A percentile compares a stretch with the other conserved stretches of the same genome.
These are phyloP conservation scores for Cyberlindnera euphorbiae DNA, from an alignment of 805 yeast genomes.

Conservation along the genomic window DNA sequence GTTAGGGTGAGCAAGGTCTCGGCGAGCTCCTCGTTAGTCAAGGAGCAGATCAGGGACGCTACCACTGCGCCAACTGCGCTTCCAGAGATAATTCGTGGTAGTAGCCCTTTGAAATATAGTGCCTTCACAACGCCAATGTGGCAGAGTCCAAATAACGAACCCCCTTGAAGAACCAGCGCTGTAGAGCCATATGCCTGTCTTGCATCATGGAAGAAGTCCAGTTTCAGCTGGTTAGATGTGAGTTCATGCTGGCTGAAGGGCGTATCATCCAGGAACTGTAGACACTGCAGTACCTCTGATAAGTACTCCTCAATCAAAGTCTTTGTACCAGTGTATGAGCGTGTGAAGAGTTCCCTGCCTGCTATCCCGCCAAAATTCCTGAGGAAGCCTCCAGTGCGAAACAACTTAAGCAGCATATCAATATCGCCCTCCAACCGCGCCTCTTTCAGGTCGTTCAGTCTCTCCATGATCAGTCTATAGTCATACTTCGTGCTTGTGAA, in stretches of 20 bases:
- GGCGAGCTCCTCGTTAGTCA: conserved; percentile 59
- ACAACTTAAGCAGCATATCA: conserved; percentile 52
- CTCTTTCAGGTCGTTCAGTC: conserved; percentile 55
- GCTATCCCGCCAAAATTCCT: conserved; percentile 91
- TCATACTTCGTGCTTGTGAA: conserved; percentile 80
- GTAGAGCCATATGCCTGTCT: conserved; percentile 87
- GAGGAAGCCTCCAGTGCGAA: conserved; percentile 73
- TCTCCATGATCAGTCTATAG: conserved; percentile 72
- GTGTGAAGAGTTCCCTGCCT: conserved; percentile 69
- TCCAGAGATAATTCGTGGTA: conserved; percentile 87
- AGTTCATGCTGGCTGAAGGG: conserved; percentile 27
- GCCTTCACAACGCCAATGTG: conserved; percentile 92
- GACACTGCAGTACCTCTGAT: conserved; percentile 64
- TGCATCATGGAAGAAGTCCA: conserved; percentile 80
- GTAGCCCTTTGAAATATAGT: conserved; percentile 62
- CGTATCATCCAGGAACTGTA: conserved; percentile 49
- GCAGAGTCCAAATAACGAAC: conserved; percentile 89
- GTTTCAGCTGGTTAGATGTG: conserved; percentile 45
- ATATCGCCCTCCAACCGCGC: conserved; percentile 58
- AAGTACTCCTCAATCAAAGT: conserved; percentile 82
- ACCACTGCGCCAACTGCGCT: conserved; percentile 93
- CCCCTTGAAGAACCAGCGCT: conserved; percentile 89
- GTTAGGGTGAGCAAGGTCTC: conserved; percentile 37
- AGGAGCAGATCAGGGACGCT: conserved; percentile 77
- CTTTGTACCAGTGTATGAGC: conserved; percentile 87